Conservation (phyloP, 2,329 filamentous ascomycete genomes). For the Periconia macrospinosa region DNA sequence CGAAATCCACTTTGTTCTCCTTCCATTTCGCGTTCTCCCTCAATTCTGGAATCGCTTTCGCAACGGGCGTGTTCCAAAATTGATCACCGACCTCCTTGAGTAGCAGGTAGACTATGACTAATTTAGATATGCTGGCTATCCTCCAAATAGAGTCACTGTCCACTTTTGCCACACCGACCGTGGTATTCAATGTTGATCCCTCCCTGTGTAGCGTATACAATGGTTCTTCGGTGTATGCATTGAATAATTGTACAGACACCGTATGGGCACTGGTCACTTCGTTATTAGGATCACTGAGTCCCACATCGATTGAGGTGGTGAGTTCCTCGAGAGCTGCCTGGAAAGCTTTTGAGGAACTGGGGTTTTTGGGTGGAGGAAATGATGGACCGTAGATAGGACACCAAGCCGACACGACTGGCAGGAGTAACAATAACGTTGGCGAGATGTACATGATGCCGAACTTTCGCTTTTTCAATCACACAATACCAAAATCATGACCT, state of each 20-base stretch:
- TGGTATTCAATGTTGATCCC: constrained; percentile 42
- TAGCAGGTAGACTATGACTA: constrained; percentile 42
- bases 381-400: constrained; percentile 21
- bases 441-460: not conserved
- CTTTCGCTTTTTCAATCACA: not conserved
- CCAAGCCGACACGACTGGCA: constrained; percentile 1
- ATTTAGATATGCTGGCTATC: constrained; percentile 45
- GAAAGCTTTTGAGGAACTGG: constrained; percentile 3
- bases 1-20: constrained; percentile 15
- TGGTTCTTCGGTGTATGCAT: constrained; percentile 7
- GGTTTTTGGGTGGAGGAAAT: constrained; percentile 16
- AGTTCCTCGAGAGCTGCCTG: constrained; percentile 15
- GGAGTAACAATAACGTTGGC: not conserved
- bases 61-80: constrained; percentile 39
- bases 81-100: constrained; percentile 35
- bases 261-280: constrained; percentile 6
- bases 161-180: constrained; percentile 39
- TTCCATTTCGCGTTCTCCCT: constrained; percentile 10
- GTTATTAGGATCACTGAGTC: constrained; percentile 9
- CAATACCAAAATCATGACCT: too few species aligned
- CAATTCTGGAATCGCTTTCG: constrained; percentile 26
- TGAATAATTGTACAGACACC: constrained; percentile 17
- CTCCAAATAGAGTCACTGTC: constrained; percentile 47
- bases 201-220: constrained; percentile 28
- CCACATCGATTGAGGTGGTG: constrained; percentile 8